These are phyloP conservation scores for Tillandsia leiboldiana DNA, from an alignment of 176 grass and related monocot genomes.

Conservation along the genomic window DNA sequence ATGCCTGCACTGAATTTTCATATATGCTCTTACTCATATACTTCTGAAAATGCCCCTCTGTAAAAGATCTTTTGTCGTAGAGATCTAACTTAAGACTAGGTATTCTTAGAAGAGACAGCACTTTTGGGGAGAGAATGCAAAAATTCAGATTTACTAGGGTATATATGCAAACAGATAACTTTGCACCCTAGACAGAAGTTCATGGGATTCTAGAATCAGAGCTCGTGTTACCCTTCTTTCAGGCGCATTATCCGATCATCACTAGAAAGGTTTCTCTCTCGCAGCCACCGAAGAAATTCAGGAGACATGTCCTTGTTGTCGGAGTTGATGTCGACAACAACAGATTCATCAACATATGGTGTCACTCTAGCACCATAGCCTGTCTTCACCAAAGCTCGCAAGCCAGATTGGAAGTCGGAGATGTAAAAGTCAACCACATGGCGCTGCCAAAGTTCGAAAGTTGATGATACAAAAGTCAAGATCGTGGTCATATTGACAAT, in stretches of 20 bases:
- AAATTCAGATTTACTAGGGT: no score
- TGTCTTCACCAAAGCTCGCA: slow-evolving; percentile 86
- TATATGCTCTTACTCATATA: no score
- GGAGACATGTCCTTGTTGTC: slow-evolving; percentile 89
- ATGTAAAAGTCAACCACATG: slow-evolving; percentile 97
- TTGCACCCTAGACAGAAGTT: no score
- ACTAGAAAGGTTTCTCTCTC: slow-evolving; percentile 70
- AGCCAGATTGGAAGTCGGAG: slow-evolving; percentile 97
- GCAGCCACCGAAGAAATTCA: slow-evolving; percentile 83
- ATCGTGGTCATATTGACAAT: slow-evolving; percentile 4
- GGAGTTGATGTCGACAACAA: slow-evolving; percentile 75
- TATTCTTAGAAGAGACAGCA: no score
- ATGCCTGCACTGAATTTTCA: no score
- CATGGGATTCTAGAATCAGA: background rate
- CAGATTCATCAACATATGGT: slow-evolving; percentile 79
- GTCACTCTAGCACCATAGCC: slow-evolving; percentile 65
- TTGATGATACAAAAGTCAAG: slow-evolving; percentile 15
- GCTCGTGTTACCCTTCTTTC: slow-evolving; percentile 84
- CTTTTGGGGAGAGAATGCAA: no score
- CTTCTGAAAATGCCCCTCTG: no score
- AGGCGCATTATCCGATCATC: slow-evolving; percentile 81
- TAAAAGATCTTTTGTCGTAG: no score
- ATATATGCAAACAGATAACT: no score
- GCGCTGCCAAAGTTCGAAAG: slow-evolving; percentile 34
- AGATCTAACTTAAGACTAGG: no score